phyloP scores from a whole-genome alignment of 176 grass and related monocot species.

The Aegilops sharonensis region DNA sequence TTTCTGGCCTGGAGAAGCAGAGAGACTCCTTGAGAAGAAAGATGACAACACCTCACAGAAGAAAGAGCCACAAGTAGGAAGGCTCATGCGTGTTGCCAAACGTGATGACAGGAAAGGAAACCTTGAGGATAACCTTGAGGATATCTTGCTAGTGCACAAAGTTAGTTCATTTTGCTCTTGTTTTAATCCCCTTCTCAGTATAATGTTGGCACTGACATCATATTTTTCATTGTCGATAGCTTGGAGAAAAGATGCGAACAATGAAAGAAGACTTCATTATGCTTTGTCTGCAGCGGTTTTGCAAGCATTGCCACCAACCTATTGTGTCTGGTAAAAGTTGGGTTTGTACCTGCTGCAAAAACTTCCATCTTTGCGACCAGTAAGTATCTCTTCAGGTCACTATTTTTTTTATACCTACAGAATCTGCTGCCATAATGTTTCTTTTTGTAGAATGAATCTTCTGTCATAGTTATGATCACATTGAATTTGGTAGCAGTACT shows the following conservation, averaged over 20 bases:
- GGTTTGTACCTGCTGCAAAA: slow-evolving; percentile 82
- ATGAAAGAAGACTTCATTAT: slow-evolving; percentile 97
- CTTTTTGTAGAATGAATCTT: not conserved
- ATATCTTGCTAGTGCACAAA: slow-evolving; percentile 79
- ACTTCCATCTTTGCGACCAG: slow-evolving; percentile 82
- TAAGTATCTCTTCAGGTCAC: slow-evolving; percentile 45
- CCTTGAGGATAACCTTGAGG: slow-evolving; percentile 71
- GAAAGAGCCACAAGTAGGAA: slow-evolving; percentile 70
- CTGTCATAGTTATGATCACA: not conserved
- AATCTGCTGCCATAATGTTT: not conserved
- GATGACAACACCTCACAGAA: slow-evolving; percentile 54
- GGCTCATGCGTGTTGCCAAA: slow-evolving; percentile 79
- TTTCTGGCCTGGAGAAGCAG: slow-evolving; percentile 94
- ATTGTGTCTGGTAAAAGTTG: slow-evolving; percentile 69
- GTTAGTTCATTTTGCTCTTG: slow-evolving; percentile 36
- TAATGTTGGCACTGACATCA: not conserved
- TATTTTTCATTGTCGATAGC: slow-evolving; percentile 47
- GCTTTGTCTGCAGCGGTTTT: slow-evolving; percentile 79
- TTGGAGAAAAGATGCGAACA: slow-evolving; percentile 77
- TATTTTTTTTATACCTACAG: slow-evolving; percentile 11
- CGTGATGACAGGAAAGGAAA: slow-evolving; percentile 68
- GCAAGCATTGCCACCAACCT: slow-evolving; percentile 77
- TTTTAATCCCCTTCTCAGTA: slow-evolving; percentile 3
- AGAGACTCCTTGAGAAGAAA: slow-evolving; percentile 73
- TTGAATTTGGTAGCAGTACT: not conserved